These are phyloP conservation scores for Neonectria neomacrospora DNA, from an alignment of 2,329 filamentous ascomycete genomes.

Conservation along the genomic window DNA sequence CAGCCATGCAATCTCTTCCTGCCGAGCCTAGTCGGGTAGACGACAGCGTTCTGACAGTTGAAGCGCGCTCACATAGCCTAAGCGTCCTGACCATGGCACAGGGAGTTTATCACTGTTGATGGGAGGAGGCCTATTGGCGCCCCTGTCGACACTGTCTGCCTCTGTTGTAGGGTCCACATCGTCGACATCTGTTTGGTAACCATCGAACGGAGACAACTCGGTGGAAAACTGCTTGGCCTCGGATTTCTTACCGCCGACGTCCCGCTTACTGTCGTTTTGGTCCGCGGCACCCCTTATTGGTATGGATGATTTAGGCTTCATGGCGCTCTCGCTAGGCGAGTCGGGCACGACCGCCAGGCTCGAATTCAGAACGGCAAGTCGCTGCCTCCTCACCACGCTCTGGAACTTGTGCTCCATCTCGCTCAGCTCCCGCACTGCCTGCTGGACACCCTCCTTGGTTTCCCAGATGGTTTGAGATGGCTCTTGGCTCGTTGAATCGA, in stretches of 20 bases:
- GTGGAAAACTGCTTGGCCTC: conserved; percentile 18
- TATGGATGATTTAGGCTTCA: conserved; percentile 23
- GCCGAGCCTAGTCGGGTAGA: conserved; percentile 19
- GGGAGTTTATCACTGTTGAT: conserved; percentile 87
- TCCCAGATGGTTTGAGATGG: conserved; percentile 23
- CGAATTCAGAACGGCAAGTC: conserved; percentile 58
- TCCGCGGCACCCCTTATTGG: neutral
- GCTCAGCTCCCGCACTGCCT: conserved; percentile 57
- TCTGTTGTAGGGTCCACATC: conserved; percentile 36
- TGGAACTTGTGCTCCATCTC: conserved; percentile 62
- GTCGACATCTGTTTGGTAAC: conserved; percentile 37
- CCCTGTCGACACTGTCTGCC: conserved; percentile 48
- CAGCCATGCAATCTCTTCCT: conserved; percentile 2
- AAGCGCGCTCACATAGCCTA: conserved; percentile 79
- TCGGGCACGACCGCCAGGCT: conserved; percentile 36
- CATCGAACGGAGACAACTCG: conserved; percentile 38
- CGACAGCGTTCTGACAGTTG: conserved; percentile 17
- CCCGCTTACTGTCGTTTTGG: neutral
- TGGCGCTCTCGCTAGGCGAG: neutral
- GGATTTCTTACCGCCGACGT: conserved; percentile 18
- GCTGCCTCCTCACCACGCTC: conserved; percentile 57
- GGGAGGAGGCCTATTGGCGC: conserved; percentile 71
- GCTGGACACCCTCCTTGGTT: conserved; percentile 46
- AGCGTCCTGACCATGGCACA: conserved; percentile 87
- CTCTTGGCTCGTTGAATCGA: conserved; percentile 1